Evolutionary conservation across 2,329 filamentous ascomycete genomes (phyloP), one percentile per base, ranked within the genome.

Genomic region (Harringtonia aguacate): DNA sequence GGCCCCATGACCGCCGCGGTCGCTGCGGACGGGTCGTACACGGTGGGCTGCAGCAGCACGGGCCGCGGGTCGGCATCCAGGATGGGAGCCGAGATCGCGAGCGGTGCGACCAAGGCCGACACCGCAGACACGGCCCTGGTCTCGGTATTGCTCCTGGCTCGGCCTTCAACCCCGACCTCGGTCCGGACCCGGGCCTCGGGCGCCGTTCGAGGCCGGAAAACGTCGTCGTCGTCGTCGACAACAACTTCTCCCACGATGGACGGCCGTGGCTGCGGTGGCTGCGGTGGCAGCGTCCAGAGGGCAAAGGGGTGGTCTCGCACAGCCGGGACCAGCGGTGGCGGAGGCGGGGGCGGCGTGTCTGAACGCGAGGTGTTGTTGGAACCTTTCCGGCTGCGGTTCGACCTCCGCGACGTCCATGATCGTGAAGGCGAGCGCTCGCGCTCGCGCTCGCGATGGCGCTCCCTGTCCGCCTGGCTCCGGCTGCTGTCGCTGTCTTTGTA

Each of bases 41-140:
- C 69, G 13, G 71, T 71, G 3, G 77, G 73, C 53, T 75, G 74
- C 9, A 80, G 64, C 17, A 73, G 57, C 22, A 73, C 64, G 2
- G 72, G 72, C 45, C 69, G 66, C 10, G 70, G 68, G 22, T 66
- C 62, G n/a, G 63, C 58, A 43, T 62, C 56, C 36, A 74, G 64
- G 43, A 75, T 70, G 18, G 73, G 74, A 3, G 70, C 63, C 3
- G 67, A 66, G 57, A 75, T 73, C 52, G 61, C 57, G 35, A 62
- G 43, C 20, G 50, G 45, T 20, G 48, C 48, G 14, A 49, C 47
- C 38, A 30, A 14, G 14, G 45, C 45, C 8, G 46, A 43, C 4
- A 31, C 31, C 22, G 30, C 40, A 8, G 27, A 42, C 13, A 21
- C 18, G 17, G 29, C 31, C 7, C 17, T 12, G 17, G n/a, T 17